Percentiles rank a stretch among this genome's conserved stretches.
phyloP scores from a whole-genome alignment of 139 green algal species.

The Volvox africanus region DNA sequence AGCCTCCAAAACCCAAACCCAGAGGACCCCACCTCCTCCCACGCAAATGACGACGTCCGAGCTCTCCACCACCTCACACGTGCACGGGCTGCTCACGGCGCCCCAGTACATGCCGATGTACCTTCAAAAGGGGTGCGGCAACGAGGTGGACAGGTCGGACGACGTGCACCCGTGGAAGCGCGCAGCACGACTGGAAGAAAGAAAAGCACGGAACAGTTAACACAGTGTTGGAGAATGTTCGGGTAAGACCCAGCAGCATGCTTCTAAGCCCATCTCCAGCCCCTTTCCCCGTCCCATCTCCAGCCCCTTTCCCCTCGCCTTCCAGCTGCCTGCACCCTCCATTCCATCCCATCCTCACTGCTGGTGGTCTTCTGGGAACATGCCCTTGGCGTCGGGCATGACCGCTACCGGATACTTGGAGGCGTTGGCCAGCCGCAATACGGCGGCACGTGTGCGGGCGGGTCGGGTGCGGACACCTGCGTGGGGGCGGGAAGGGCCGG shows the following conservation, averaged over 20 bases:
- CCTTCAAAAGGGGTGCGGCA: not conserved
- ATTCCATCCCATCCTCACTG: slow-evolving; percentile 16
- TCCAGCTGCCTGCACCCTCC: not conserved
- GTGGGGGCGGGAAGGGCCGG: not conserved
- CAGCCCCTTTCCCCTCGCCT: too few relatives aligned
- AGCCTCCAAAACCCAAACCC: not conserved
- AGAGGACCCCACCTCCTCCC: slow-evolving; percentile 11
- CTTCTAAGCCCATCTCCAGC: not conserved
- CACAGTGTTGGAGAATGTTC: too few relatives aligned
- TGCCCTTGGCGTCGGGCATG: slow-evolving; percentile 83
- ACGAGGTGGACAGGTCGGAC: not conserved
- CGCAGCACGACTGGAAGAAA: too few relatives aligned
- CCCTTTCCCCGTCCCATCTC: not conserved
- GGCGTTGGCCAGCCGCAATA: slow-evolving; percentile 57
- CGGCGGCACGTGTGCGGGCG: not conserved
- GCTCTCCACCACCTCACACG: slow-evolving; percentile 79
- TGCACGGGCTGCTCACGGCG: slow-evolving; percentile 60
- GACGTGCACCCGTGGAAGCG: too few relatives aligned
- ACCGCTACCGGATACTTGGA: slow-evolving; percentile 67
- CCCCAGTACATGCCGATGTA: slow-evolving; percentile 87
- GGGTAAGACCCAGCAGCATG: too few relatives aligned
- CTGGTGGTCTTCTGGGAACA: slow-evolving; percentile 78
- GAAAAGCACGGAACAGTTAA: too few relatives aligned
- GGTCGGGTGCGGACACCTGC: slow-evolving; percentile 40
- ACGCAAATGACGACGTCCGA: slow-evolving; percentile 54